These are phyloP conservation scores for Boletus edulis DNA, from an alignment of 768 basidiomycete genomes.

Conservation along the genomic window DNA sequence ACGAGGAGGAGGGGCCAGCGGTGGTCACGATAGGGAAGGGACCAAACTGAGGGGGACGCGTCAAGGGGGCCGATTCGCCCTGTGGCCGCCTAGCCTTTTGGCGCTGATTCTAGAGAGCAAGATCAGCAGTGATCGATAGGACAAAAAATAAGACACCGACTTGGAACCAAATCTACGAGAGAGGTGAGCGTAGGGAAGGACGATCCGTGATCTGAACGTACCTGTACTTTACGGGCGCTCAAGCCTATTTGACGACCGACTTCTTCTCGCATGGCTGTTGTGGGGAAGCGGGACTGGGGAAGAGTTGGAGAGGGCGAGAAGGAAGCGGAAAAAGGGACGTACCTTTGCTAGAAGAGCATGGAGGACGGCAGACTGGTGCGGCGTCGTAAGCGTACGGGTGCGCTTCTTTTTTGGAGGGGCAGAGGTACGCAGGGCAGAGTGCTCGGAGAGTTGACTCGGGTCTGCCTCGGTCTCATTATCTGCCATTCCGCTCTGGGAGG, in stretches of 20 bases:
- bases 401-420: constrained; percentile 56
- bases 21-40: constrained; percentile 51
- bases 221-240: constrained; percentile 89
- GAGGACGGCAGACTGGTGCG: constrained; percentile 85
- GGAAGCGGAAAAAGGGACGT: constrained; percentile 10
- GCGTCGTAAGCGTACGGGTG: constrained; percentile 84
- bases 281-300: constrained; percentile 80
- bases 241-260: constrained; percentile 86
- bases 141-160: constrained; percentile 33
- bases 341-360: constrained; percentile 87
- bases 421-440: constrained; percentile 30
- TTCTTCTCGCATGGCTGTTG: constrained; percentile 83
- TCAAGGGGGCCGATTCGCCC: constrained; percentile 51
- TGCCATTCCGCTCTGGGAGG: constrained; percentile 55
- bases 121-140: constrained; percentile 1
- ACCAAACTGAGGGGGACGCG: constrained; percentile 60
- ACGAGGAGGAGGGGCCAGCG: constrained; percentile 24
- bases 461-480: constrained; percentile 57
- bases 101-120: constrained; percentile 65
- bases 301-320: neutral
- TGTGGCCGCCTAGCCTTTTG: constrained; percentile 83
- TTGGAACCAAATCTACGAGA: constrained; percentile 83
- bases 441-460: constrained; percentile 41
- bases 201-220: constrained; percentile 35
- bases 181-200: constrained; percentile 9